Base-by-base conservation (phyloP, 306 rosid species). In the Glycine latifolia region DNA sequence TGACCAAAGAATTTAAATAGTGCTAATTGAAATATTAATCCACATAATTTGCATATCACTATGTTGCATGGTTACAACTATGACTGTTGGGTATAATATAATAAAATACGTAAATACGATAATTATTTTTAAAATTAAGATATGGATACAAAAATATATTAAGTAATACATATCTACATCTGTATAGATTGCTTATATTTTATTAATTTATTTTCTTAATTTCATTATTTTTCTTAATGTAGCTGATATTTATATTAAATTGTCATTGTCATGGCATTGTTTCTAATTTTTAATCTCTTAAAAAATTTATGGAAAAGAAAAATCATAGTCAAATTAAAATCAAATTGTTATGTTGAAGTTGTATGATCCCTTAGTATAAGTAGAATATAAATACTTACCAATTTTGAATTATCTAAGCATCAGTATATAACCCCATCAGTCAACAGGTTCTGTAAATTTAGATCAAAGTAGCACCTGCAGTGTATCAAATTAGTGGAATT, bases 11-110 rank as follows among this genome's bases (percentile, higher is more conserved):
- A 63, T 63, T 63, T 63, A 77, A 61, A 77, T 63, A 33, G 8
- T 65, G 70, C 68, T 33, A 16, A 16, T 52, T 33, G 11, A 62
- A 77, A 49, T 77, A 52, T 60, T 77, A 61, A 75, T 12, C 6
- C 1, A 35, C 17, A 7, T 66, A 39, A 66, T 66, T 39, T 13
- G 50, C 52, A 6, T 56, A 16, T 16, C 16, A 7, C 2, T 20
- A 20, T 59, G 14, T 59, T 59, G 14, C 14, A 59, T 20, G 37
- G 37, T 8, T 58, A 9, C 35, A 7, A 17, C 2, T 15, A 55
- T 6, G 37, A 20, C 20, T 1, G 20, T 20, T 20, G 20, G 20
- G 20, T 20, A 20, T 20, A 20, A 20, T 20, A 20, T 20, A 20
- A 20, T 20, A 20, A 20, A 20, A 0, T 20, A 20, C 1, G 20